Conservation (phyloP, 1,284 basidiomycete genomes). For the Mycena sp. region DNA sequence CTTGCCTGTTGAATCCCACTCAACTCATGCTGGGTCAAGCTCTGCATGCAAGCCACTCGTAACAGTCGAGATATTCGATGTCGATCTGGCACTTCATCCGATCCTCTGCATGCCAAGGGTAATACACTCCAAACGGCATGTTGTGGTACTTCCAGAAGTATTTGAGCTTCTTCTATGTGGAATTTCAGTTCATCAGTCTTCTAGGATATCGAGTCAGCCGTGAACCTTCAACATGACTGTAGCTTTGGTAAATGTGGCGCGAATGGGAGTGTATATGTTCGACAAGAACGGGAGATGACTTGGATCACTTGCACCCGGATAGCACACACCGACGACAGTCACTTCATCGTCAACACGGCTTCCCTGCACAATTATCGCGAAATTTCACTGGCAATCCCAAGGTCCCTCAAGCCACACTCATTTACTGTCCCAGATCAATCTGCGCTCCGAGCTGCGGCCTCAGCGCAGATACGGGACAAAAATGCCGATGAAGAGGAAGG, state of each 20-base stretch:
- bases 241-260: not conserved
- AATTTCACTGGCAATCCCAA: too few relatives aligned
- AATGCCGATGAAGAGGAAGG: too few relatives aligned
- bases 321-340: not conserved
- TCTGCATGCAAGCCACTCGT: not conserved
- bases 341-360: not conserved
- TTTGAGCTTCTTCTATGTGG: not conserved
- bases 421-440: not conserved
- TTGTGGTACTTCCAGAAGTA: not conserved
- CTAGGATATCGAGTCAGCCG: not conserved
- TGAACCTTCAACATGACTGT: not conserved
- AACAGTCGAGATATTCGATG: not conserved
- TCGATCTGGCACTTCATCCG: not conserved
- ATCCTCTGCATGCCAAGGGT: not conserved
- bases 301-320: not conserved
- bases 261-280: not conserved
- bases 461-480: not conserved
- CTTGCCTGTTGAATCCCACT: not conserved
- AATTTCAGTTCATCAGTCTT: not conserved
- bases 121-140: not conserved
- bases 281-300: not conserved
- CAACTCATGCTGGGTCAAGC: too few relatives aligned
- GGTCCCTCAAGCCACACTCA: too few relatives aligned
- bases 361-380: too few relatives aligned
- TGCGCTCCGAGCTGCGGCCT: not conserved